Evolutionary conservation across 108 stramenopile genomes (phyloP), one percentile per base, ranked within the genome.

Genomic region (Nitzschia inconspicua): DNA sequence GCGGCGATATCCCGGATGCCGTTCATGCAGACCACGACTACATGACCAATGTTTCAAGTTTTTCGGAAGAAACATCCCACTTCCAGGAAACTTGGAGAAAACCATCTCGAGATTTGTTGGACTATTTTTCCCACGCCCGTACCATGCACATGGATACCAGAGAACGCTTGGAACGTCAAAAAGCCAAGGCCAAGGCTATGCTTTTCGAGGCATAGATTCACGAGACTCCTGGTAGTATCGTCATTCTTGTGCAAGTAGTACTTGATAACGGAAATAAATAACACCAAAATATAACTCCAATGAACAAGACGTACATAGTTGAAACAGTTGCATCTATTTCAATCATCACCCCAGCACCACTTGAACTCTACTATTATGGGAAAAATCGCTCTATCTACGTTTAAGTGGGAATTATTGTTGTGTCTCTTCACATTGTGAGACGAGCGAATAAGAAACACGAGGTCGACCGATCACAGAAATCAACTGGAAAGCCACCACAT

Each of bases 61-160:
- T 72, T 44, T 72, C 70, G 2, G 70, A 72, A 30, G 70, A 57
- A n/a, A 72, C 70, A 11, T 34, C 54, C 0, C 41, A 57, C 5
- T 56, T 46, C 32, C 25, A 62, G 3, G 70, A 57, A 8, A 28
- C 59, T 20, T 72, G 70, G 70, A 49, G 49, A 34, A 72, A 64
- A 31, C 70, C 70, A 5, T 54, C 70, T 2, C 27, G 41, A 1
- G 63, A 72, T 36, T 36, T 72, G 24, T 16, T 64, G 2, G 37
- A 63, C 29, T 57, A 72, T 32, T 64, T 72, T 36, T 37, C 62
- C 3, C 48, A 51, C 24, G 49, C 68, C 32, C 60, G 68, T 20
- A 41, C 26, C 19, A 44, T 51, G n/a, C 53, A 70, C 28, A 53
- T 32, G 36, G 54, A 62, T 32, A 9, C 19, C 40, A 34, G 32